Base-by-base conservation (phyloP, 2,329 filamentous ascomycete species). In the Trichophyton simii region DNA sequence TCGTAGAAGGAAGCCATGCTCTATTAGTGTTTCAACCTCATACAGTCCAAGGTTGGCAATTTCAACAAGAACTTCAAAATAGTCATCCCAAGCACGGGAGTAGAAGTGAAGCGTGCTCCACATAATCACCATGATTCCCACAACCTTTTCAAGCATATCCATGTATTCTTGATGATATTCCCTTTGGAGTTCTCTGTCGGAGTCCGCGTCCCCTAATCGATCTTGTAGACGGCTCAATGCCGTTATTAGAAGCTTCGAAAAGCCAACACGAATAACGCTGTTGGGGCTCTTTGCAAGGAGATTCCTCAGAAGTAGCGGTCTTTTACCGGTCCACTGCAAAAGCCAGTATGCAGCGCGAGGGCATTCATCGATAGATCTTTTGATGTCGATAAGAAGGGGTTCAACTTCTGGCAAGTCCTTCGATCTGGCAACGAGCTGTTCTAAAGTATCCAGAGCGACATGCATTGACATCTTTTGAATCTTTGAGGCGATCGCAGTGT, bases 71-170 rank as follows among this genome's bases (percentile, higher is more conserved):
- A 87, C 79, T 11, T 82, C 81, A 69, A 92, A 92, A 62, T 87
- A 86, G 67, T 92, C 88, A 48, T 85, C 82, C 89, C 89, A 94
- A 2, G 87, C 82, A 61, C 85, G 82, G 31, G 83, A 75, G 54
- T 80, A 77, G 2, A 76, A 72, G 63, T 88, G 83, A 61, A 90
- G 83, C n/a, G 74, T 76, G 2, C 80, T 75, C 82, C 84, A 89
- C 2, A 89, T 71, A 22, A 78, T 71, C 34, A 78, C 75, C 58
- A 90, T 77, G 22, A 83, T 73, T 18, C 68, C 66, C 46, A 84
- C 66, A 31, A 75, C 63, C 46, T 64, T 66, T 55, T 72, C 68
- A 52, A 75, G 66, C 7, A 68, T 65, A 58, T 67, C 62, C 7
- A 69, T 61, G 48, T 72, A 73, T 52, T 68, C 65, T 6, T 64